Evolutionary conservation across 108 stramenopile species (phyloP).

Genomic region (Phaeodactylum tricornutum): DNA sequence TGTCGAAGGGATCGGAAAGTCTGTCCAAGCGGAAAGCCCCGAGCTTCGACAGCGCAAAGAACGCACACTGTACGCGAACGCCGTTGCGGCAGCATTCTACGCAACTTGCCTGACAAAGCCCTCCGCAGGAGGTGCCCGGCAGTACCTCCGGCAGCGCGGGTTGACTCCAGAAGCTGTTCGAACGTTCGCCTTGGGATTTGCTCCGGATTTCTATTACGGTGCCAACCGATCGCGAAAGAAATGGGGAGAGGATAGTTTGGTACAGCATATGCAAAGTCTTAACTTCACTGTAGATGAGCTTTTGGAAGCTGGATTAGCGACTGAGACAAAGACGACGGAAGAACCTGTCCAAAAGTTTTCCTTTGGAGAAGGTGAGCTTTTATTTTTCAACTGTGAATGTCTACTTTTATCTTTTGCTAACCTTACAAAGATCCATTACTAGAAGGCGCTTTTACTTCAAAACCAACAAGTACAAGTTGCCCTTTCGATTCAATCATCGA

Average conservation of each 20-base stretch:
- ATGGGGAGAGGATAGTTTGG: slow-evolving; percentile 68
- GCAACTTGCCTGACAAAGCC: slow-evolving; percentile 49
- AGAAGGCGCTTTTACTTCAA: too few species aligned
- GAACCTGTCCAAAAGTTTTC: too few species aligned
- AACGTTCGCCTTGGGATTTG: slow-evolving; percentile 82
- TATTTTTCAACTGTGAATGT: too few species aligned
- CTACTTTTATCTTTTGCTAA: too few species aligned
- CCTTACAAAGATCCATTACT: too few species aligned
- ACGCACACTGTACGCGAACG: slow-evolving; percentile 56
- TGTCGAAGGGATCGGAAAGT: neutral
- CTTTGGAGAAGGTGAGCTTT: too few species aligned
- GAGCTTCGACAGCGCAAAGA: slow-evolving; percentile 1
- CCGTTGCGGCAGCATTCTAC: slow-evolving; percentile 79
- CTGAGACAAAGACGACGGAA: slow-evolving; percentile 43
- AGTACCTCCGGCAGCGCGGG: slow-evolving; percentile 56
- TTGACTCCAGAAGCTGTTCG: slow-evolving; percentile 49
- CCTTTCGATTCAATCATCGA: slow-evolving; percentile 51
- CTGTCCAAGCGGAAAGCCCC: neutral
- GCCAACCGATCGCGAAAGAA: neutral
- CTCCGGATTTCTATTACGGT: slow-evolving; percentile 73
- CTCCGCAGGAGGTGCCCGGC: slow-evolving; percentile 54
- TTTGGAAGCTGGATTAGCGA: slow-evolving; percentile 79
- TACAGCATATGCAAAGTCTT: slow-evolving; percentile 50
- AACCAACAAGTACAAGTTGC: too few species aligned
- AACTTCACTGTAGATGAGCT: slow-evolving; percentile 70